Percentiles rank a stretch among this genome's conserved stretches.
Conservation (phyloP, 2,329 filamentous ascomycete genomes). For the Purpureocillium lavendulum region DNA sequence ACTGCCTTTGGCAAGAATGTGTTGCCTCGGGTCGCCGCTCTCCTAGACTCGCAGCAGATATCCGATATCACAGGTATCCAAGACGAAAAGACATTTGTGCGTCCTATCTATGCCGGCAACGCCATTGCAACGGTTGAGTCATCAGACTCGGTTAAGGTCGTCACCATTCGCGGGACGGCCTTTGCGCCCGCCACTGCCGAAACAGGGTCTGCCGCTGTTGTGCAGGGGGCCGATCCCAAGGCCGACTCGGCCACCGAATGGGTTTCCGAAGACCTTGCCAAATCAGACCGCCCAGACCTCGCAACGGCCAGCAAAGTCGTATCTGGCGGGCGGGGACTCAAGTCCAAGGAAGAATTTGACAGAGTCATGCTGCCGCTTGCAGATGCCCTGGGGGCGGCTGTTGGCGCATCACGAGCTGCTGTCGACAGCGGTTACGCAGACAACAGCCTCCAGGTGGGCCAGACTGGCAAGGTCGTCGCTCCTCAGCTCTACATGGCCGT, state of each 20-base stretch:
- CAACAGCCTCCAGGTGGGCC: slow-evolving; percentile 95
- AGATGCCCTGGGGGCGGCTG: slow-evolving; percentile 87
- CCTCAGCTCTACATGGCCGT: slow-evolving; percentile 92
- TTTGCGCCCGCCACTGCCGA: slow-evolving; percentile 69
- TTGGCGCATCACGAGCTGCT: slow-evolving; percentile 88
- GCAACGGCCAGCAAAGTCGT: slow-evolving; percentile 85
- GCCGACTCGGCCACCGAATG: slow-evolving; percentile 67
- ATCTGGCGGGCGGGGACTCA: slow-evolving; percentile 86
- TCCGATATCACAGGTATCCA: slow-evolving; percentile 86
- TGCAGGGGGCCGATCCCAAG: slow-evolving; percentile 80
- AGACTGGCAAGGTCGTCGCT: slow-evolving; percentile 97
- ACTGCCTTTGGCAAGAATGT: slow-evolving; percentile 96
- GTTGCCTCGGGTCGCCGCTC: slow-evolving; percentile 80
- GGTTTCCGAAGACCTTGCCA: slow-evolving; percentile 88
- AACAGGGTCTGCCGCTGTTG: slow-evolving; percentile 66
- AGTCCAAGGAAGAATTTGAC: slow-evolving; percentile 98
- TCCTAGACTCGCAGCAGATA: slow-evolving; percentile 87
- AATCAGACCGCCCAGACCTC: slow-evolving; percentile 89
- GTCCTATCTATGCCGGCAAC: slow-evolving; percentile 96
- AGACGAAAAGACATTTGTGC: slow-evolving; percentile 87
- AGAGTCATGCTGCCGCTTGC: slow-evolving; percentile 85
- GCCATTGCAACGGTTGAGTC: slow-evolving; percentile 95
- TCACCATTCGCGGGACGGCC: slow-evolving; percentile 89
- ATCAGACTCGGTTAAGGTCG: slow-evolving; percentile 72
- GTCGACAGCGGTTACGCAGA: slow-evolving; percentile 97